Base-by-base conservation (phyloP, 1,139 yeast genomes). In the Yamadazyma oceani region DNA sequence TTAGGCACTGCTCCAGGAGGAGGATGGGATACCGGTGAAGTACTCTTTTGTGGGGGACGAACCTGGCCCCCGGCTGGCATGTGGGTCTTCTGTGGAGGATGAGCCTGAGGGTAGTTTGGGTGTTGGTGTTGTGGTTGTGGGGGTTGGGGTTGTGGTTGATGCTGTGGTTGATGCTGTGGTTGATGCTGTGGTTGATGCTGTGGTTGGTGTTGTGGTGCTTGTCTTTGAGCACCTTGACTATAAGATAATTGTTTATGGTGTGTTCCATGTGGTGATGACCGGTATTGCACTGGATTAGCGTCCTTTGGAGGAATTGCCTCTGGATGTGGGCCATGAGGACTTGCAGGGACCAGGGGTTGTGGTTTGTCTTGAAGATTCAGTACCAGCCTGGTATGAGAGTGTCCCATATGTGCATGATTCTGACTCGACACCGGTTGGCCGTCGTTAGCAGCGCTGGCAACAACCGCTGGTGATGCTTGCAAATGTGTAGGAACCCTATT, bases 1-100 rank as follows among this genome's bases (percentile, higher is more conserved):
- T 40, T 15, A 32, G 46, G 24, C n/a, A n/a, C n/a, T n/a, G n/a
- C n/a, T 41, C 38, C 21, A 41, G 45, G 21, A n/a, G 38, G 36
- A 17, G 40, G 43, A 22, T 35, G 37, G 13, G 34, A 12, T 25
- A 8, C 41, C 19, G 42, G 44, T 17, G 42, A n/a, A n/a, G n/a
- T n/a, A n/a, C n/a, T n/a, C n/a, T n/a, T n/a, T n/a, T n/a, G n/a
- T n/a, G n/a, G n/a, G n/a, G n/a, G n/a, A n/a, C n/a, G n/a, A n/a
- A n/a, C n/a, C n/a, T n/a, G n/a, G n/a, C n/a, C n/a, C n/a, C n/a
- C n/a, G n/a, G n/a, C n/a, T n/a, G n/a, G n/a, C n/a, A n/a, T n/a
- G n/a, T n/a, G n/a, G n/a, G n/a, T n/a, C n/a, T n/a, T n/a, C n/a
- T n/a, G n/a, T n/a, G n/a, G n/a, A n/a, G n/a, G n/a, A n/a, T n/a